phyloP scores from a whole-genome alignment of 352 stramenopile genomes.

The Phytopythium cucurbitacearum region DNA sequence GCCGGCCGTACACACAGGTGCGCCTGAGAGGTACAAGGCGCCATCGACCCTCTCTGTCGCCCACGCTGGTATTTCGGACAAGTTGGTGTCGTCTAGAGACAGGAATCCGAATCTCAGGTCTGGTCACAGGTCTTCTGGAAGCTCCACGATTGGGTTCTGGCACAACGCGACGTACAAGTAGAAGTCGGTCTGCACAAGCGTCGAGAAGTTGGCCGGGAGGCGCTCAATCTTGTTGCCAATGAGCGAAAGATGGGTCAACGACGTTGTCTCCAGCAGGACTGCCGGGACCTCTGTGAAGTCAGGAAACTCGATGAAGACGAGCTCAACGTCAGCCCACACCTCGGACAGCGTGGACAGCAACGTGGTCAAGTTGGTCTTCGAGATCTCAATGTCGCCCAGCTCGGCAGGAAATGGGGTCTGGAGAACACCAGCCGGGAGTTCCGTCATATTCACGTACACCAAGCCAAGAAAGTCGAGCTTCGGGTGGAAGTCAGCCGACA shows the following conservation, averaged over 20 bases:
- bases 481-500: slow-evolving; percentile 22
- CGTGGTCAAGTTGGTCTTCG: slow-evolving; percentile 26
- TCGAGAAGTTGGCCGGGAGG: slow-evolving; percentile 15
- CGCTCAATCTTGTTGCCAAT: slow-evolving; percentile 22
- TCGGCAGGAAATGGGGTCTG: slow-evolving; percentile 20
- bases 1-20: too few relatives aligned
- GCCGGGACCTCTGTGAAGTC: slow-evolving; percentile 21
- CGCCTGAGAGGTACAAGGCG: too few relatives aligned
- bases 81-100: slow-evolving; percentile 17
- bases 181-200: slow-evolving; percentile 3
- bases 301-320: slow-evolving; percentile 25
- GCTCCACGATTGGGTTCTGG: slow-evolving; percentile 15
- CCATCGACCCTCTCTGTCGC: too few relatives aligned
- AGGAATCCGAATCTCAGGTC: slow-evolving; percentile 18
- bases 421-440: slow-evolving; percentile 27
- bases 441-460: slow-evolving; percentile 35
- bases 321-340: slow-evolving; percentile 22
- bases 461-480: slow-evolving; percentile 28
- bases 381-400: slow-evolving; percentile 41
- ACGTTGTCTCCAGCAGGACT: slow-evolving; percentile 10
- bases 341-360: slow-evolving; percentile 19
- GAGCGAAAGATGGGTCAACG: slow-evolving; percentile 25
- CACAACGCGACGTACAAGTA: slow-evolving; percentile 26
- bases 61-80: too few relatives aligned
- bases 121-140: slow-evolving; percentile 15